These are phyloP conservation scores for Fusarium chaquense DNA, from an alignment of 2,329 filamentous ascomycete species.

Conservation along the genomic window DNA sequence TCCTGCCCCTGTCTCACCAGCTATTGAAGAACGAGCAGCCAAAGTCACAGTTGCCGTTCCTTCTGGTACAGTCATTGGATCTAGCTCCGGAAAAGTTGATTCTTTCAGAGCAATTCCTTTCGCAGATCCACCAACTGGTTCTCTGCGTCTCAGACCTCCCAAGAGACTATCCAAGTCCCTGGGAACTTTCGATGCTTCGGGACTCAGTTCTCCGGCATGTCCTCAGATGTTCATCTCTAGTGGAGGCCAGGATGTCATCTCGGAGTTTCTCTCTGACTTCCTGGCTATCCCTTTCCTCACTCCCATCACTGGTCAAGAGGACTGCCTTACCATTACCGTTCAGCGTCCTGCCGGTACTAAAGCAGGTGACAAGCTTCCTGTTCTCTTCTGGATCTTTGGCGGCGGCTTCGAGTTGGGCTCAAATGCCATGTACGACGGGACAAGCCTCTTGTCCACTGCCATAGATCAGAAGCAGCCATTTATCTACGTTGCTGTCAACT, in stretches of 20 bases:
- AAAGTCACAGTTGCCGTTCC: constrained; percentile 66
- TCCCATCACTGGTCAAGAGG: constrained; percentile 67
- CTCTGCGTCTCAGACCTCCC: constrained; percentile 76
- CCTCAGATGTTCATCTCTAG: constrained; percentile 77
- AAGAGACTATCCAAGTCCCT: constrained; percentile 66
- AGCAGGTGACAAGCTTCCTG: constrained; percentile 69
- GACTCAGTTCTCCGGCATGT: constrained; percentile 68
- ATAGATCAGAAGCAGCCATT: constrained; percentile 65
- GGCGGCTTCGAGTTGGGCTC: constrained; percentile 71
- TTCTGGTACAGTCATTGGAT: constrained; percentile 68
- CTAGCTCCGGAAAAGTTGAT: constrained; percentile 65
- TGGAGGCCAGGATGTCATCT: constrained; percentile 54
- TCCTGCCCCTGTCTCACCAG: constrained; percentile 4
- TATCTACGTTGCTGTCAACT: constrained; percentile 82
- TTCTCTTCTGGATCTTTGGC: constrained; percentile 78
- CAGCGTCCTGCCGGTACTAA: constrained; percentile 69
- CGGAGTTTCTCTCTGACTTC: constrained; percentile 62
- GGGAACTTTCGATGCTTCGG: constrained; percentile 72
- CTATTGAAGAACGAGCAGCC: constrained; percentile 58
- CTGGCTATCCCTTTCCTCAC: constrained; percentile 70
- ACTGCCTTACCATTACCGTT: constrained; percentile 73
- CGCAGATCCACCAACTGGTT: constrained; percentile 75
- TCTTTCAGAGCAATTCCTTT: constrained; percentile 81
- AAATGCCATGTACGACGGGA: constrained; percentile 65
- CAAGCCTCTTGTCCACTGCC: constrained; percentile 59